Base-by-base conservation (phyloP, 495 filamentous ascomycete genomes). In the Aspergillus egyptiacus region DNA sequence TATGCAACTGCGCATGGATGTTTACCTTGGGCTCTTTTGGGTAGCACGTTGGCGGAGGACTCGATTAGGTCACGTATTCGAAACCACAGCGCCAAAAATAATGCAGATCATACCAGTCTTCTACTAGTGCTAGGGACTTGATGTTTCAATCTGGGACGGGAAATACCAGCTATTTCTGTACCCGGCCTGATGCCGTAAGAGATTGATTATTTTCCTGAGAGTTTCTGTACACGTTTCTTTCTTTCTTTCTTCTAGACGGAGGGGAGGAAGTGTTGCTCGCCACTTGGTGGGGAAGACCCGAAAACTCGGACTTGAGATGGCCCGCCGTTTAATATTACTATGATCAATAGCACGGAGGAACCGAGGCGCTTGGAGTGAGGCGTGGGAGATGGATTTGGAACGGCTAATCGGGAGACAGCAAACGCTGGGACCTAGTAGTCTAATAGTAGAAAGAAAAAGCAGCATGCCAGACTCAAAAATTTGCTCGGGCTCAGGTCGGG, bases 271-370 rank as follows among this genome's bases (percentile, higher is more conserved):
- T 36, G n/a, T 40, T 41, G 37, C 39, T 51, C 44, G 48, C 48
- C 48, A 51, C 48, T 6, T n/a, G 23, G 48, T 51, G 48, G 48
- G 38, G 48, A 51, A 37, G 22, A 43, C 32, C 25, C 48, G 37
- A 40, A 43, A 36, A 36, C 31, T 46, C 35, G 45, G 39, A 27
- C 19, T 25, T 33, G 11, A 42, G 28, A 45, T 23, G 41, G 23
- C 19, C 24, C 24, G 33, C 11, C 14, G 33, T 14, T 35, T 41
- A 25, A 8, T 15, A n/a, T n/a, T 7, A 14, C n/a, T 13, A 10
- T 19, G 15, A 22, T 17, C 8, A 36, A 23, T 43, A 15, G n/a
- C 40, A 30, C 17, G 23, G 41, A 30, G 17, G 41, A 44, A 9
- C 41, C 28, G 41, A 44, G 41, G 41, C 27, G 41, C 25, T 31